phyloP scores from a whole-genome alignment of 192 early-diverging fungal genomes.

The Funneliformis geosporum region DNA sequence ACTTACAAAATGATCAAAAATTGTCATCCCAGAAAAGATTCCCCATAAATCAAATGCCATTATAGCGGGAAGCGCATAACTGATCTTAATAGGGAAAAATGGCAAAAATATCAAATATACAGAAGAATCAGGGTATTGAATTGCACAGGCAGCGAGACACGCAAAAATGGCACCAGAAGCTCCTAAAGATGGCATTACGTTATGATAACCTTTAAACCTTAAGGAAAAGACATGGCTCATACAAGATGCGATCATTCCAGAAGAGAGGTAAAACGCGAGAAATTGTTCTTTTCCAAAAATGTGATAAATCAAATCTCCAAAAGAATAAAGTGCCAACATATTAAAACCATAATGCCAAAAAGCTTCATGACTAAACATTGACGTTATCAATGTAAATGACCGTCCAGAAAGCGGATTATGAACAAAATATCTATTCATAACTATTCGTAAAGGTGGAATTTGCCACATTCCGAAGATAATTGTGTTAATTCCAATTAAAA shows the following conservation, averaged over 20 bases:
- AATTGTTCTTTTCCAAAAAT: slow-evolving; percentile 67
- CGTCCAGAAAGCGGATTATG: slow-evolving; percentile 71
- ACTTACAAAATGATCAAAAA: slow-evolving; percentile 78
- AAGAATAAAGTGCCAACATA: slow-evolving; percentile 74
- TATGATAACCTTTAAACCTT: slow-evolving; percentile 39
- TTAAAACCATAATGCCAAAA: slow-evolving; percentile 80
- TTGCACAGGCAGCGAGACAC: slow-evolving; percentile 61
- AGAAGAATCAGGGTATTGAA: slow-evolving; percentile 57
- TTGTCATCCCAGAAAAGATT: slow-evolving; percentile 67
- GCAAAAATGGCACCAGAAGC: slow-evolving; percentile 83
- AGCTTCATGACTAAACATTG: slow-evolving; percentile 73
- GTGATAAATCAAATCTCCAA: slow-evolving; percentile 55
- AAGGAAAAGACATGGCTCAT: slow-evolving; percentile 64
- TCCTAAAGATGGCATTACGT: slow-evolving; percentile 69
- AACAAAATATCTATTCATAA: slow-evolving; percentile 77
- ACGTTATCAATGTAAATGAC: slow-evolving; percentile 78
- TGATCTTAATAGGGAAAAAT: slow-evolving; percentile 51
- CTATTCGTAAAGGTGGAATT: slow-evolving; percentile 54
- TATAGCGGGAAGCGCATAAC: slow-evolving; percentile 69
- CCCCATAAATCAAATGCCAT: slow-evolving; percentile 74
- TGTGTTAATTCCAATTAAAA: slow-evolving; percentile 69
- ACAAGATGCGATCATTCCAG: slow-evolving; percentile 65
- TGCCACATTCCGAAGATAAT: slow-evolving; percentile 81
- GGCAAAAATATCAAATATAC: slow-evolving; percentile 66
- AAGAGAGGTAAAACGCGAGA: slow-evolving; percentile 76